Evolutionary conservation across 176 grass and related monocot genomes (phyloP), one percentile per base, ranked within the genome.

Genomic region (Cenchrus purpureus): DNA sequence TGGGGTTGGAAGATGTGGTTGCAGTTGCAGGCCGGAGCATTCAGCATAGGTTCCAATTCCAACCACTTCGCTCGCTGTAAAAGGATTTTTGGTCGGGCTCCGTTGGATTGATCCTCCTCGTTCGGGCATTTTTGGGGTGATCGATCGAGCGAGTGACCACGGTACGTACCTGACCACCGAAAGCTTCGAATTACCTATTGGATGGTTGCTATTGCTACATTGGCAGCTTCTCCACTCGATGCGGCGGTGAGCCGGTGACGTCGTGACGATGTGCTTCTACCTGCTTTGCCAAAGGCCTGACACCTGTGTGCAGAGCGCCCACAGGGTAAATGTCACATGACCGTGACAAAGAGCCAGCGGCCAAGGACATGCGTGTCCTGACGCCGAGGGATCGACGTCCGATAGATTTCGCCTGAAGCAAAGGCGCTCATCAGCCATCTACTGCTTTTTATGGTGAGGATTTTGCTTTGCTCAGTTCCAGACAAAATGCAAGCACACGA

Each of bases 31-130:
- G 37, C 2, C 12, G 56, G 61, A 62, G 62, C 16, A 65, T 65
- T 40, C 62, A 53, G 61, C 25, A 68, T 68, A 31, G 72, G 78
- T 82, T 86, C 78, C 88, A 85, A 82, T 60, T 89, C 88, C 78
- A 81, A 82, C 83, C 1, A 86, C 77, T 71, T 64, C 10, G 37
- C 31, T 32, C 31, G 56, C 48, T 56, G 83, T 82, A 29, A 90
- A 69, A 65, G 44, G 25, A 7, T 16, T 25, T 87, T 87, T 87
- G 76, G 80, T 25, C 53, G 32, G 44, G 75, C 85, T 60, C 69
- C 34, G 83, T 86, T 90, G 80, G 78, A 54, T 76, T 55, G 84
- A 83, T 83, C 77, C 84, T 12, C 88, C 67, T 90, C 52, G 66
- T 87, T 51, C 3, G 22, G 22, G 22, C 61, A 45, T 60, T 68